A percentile compares a stretch with the other conserved stretches of the same genome.
phyloP scores from a whole-genome alignment of 2,329 filamentous ascomycete genomes.

The Chrysoporthe puriensis region DNA sequence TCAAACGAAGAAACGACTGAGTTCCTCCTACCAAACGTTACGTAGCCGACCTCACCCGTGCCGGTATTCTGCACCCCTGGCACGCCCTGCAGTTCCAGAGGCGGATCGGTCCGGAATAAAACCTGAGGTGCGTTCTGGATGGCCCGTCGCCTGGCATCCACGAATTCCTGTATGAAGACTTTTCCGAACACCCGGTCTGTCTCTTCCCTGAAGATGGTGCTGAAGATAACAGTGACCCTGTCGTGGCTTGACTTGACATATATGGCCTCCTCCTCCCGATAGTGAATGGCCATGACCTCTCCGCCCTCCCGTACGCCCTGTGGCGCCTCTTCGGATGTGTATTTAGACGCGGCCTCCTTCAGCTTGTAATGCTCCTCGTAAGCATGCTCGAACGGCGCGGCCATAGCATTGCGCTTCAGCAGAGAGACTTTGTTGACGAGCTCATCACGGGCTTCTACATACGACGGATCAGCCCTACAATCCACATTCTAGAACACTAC shows the following conservation, averaged over 20 bases:
- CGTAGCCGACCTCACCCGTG: conserved; percentile 90
- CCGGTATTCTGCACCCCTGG: conserved; percentile 77
- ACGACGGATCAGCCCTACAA: conserved; percentile 8
- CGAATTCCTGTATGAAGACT: conserved; percentile 98
- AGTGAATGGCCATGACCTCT: conserved; percentile 94
- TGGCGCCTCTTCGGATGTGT: conserved; percentile 90
- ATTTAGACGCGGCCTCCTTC: conserved; percentile 86
- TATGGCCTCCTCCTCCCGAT: conserved; percentile 97
- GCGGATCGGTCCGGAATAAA: conserved; percentile 91
- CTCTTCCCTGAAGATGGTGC: conserved; percentile 96
- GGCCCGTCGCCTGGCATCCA: conserved; percentile 89
- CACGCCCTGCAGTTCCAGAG: conserved; percentile 85
- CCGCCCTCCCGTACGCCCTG: conserved; percentile 89
- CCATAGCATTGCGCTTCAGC: conserved; percentile 98
- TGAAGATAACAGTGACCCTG: conserved; percentile 98
- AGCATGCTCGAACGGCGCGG: conserved; percentile 94
- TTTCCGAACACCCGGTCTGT: conserved; percentile 97
- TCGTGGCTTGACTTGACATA: conserved; percentile 98
- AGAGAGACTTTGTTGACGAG: conserved; percentile 86
- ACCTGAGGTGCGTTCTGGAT: conserved; percentile 99
- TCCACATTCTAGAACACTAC: neutral
- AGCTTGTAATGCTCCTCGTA: conserved; percentile 90
- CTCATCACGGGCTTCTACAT: conserved; percentile 78
- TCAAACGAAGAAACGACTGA: neutral
- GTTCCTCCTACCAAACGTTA: conserved; percentile 81